phyloP scores from a whole-genome alignment of 176 grass and related monocot genomes.

The Triticum monococcum region DNA sequence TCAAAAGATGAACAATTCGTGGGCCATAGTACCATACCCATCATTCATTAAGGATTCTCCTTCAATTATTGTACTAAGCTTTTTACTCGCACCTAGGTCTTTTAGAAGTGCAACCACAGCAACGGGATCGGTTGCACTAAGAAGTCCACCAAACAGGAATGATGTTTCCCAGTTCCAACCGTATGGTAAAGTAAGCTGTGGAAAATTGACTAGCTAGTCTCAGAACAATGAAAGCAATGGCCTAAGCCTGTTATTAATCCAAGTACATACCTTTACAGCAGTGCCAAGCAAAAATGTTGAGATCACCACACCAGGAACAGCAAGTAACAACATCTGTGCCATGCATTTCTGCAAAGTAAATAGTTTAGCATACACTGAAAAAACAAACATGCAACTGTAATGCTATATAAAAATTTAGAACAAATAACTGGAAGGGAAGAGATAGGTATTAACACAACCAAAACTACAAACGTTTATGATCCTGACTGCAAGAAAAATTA shows the following conservation, averaged over 20 bases:
- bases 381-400: not conserved
- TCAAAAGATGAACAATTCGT: not conserved
- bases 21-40: conserved; percentile 46
- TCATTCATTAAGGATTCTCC: conserved; percentile 97
- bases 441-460: not conserved
- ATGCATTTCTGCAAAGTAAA: conserved; percentile 73
- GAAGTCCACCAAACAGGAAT: conserved; percentile 74
- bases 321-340: conserved; percentile 84
- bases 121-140: conserved; percentile 94
- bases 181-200: conserved; percentile 76
- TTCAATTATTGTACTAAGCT: conserved; percentile 88
- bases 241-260: not conserved
- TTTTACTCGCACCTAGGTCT: conserved; percentile 93
- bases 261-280: conserved; percentile 63
- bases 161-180: conserved; percentile 91
- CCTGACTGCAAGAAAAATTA: too few relatives aligned
- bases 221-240: not conserved
- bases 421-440: not conserved
- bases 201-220: conserved; percentile 18
- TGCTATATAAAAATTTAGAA: not conserved
- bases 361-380: not conserved
- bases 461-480: not conserved
- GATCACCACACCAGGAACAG: conserved; percentile 82
- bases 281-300: conserved; percentile 71
- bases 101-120: conserved; percentile 85